These are phyloP conservation scores for Sclerotinia borealis DNA, from an alignment of 2,329 filamentous ascomycete genomes.

Conservation along the genomic window DNA sequence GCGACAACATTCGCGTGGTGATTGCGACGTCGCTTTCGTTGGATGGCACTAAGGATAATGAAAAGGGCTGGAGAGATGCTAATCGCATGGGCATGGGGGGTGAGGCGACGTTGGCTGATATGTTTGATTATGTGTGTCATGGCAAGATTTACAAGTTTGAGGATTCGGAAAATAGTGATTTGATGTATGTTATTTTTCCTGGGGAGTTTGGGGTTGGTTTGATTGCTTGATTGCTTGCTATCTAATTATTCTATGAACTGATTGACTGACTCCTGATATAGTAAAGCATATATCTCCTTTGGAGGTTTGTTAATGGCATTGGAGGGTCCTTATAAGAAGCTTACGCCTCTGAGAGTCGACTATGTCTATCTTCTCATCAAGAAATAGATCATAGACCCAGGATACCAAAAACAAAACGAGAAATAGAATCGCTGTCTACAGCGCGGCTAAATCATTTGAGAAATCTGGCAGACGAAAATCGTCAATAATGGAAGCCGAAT, in stretches of 20 bases:
- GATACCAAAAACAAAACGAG: not conserved
- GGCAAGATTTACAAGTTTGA: conserved; percentile 88
- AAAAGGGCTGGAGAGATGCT: conserved; percentile 76
- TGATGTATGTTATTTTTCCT: conserved; percentile 59
- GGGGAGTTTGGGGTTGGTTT: not conserved
- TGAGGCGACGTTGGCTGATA: conserved; percentile 62
- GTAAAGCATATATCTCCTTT: conserved; percentile 91
- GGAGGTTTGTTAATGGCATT: conserved; percentile 86
- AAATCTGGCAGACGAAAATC: not conserved
- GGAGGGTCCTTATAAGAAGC: conserved; percentile 91
- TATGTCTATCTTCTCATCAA: conserved; percentile 91
- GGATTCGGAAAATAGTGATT: conserved; percentile 70
- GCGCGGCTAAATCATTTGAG: not conserved
- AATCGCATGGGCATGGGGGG: conserved; percentile 45
- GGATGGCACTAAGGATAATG: conserved; percentile 75
- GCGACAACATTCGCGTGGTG: conserved; percentile 73
- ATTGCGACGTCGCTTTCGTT: conserved; percentile 80
- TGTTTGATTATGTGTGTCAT: conserved; percentile 83
- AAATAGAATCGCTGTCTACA: not conserved
- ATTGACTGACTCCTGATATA: conserved; percentile 36
- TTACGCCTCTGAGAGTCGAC: conserved; percentile 86
- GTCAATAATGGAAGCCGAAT: not conserved
- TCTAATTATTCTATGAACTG: not conserved
- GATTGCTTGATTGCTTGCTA: not conserved
- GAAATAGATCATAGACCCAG: conserved; percentile 51